Evolutionary conservation across 345 rosid species (phyloP), one percentile per base, ranked within the genome.

Genomic region (Alliaria petiolata): DNA sequence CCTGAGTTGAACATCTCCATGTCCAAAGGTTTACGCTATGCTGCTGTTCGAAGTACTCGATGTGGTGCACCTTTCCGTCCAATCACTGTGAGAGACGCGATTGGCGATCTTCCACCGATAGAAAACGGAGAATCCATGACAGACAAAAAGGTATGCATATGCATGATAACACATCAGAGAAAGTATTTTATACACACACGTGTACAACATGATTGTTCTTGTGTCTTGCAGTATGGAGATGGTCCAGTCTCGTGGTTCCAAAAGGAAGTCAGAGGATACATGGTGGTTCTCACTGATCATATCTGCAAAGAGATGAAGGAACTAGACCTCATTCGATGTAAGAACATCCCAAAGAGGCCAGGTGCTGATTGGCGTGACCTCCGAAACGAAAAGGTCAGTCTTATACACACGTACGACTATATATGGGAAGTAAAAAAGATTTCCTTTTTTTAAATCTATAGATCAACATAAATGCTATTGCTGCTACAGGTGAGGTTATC

Each of bases 321-420:
- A 72, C 74, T 89, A 56, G 89, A 93, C 73, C 72, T 85, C 52
- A 91, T 81, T 36, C 76, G 97, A 26, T 93, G 97, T 49, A 79
- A 85, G 75, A 81, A 28, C 33, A 88, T 93, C 60, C 97, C 95
- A 47, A 93, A 83, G 78, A 84, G 81, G 7, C 96, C 98, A 15
- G 98, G 96, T 78, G 81, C 96, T 47, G 97, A 93, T 78, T 93
- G 98, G 97, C 97, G 85, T 54, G 83, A 85, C 50, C 91, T 93
- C 16, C 92, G 85, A 0, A 80, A 84, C 1, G 95, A 86, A 70
- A 86, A 85, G 92, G 96, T 90, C 69, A 66, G 17, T 74, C 46
- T 16, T 59, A 54, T 10, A 40, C 49, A n/a, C n/a, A n/a, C n/a
- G n/a, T n/a, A n/a, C 16, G 15, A 16, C 28, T 13, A 5, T n/a